phyloP scores from a whole-genome alignment of 805 yeast species.

The Saccharomycopsis malanga region DNA sequence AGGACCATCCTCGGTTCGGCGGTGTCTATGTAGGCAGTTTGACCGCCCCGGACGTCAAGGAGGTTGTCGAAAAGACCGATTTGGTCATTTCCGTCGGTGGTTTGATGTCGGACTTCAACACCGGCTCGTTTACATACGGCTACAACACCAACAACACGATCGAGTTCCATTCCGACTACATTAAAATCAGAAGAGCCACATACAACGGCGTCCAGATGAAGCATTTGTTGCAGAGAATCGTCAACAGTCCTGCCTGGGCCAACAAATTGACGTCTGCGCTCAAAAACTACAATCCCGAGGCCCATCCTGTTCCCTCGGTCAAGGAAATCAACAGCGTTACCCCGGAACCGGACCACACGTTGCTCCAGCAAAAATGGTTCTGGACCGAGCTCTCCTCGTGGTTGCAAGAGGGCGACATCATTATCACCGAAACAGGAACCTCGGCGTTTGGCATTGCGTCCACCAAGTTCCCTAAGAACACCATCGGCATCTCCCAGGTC shows the following conservation, averaged over 20 bases:
- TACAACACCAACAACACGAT: conserved; percentile 47
- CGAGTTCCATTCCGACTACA: conserved; percentile 50
- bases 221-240: conserved; percentile 27
- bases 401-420: conserved; percentile 49
- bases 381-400: conserved; percentile 47
- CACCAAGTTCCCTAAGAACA: conserved; percentile 44
- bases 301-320: conserved; percentile 13
- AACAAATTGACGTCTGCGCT: not conserved
- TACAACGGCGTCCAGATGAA: conserved; percentile 52
- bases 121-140: conserved; percentile 65
- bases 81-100: conserved; percentile 76
- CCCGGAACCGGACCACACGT: conserved; percentile 6
- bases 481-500: conserved; percentile 51
- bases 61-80: conserved; percentile 67
- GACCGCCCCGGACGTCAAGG: conserved; percentile 64
- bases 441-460: conserved; percentile 57
- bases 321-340: conserved; percentile 5
- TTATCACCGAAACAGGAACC: conserved; percentile 61
- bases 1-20: conserved; percentile 63
- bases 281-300: conserved; percentile 4
- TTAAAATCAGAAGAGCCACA: conserved; percentile 43
- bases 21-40: conserved; percentile 85
- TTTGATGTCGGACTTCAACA: conserved; percentile 79
- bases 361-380: conserved; percentile 34
- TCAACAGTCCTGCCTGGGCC: conserved; percentile 2